phyloP scores from a whole-genome alignment of 2,329 filamentous ascomycete genomes.

The Arthroderma uncinatum region DNA sequence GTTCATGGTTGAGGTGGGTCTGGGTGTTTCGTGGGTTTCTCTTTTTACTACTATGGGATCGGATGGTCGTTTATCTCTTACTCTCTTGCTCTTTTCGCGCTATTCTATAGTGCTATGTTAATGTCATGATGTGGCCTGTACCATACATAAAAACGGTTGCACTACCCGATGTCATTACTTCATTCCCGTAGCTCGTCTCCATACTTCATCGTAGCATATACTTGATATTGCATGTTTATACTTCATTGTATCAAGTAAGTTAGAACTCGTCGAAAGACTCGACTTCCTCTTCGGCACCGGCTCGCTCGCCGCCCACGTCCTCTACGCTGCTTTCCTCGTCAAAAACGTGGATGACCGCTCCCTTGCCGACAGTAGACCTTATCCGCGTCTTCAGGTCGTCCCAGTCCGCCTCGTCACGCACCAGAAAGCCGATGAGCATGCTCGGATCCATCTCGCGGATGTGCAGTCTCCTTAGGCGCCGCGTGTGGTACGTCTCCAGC shows the following conservation, averaged over 20 bases:
- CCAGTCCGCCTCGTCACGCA: conserved; percentile 75
- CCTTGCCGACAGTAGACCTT: conserved; percentile 44
- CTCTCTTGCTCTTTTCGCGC: background rate
- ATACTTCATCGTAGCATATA: no score
- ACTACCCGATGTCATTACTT: no score
- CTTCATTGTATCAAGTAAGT: background rate
- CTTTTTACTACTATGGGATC: conserved; percentile 18
- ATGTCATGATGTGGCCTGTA: background rate
- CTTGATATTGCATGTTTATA: background rate
- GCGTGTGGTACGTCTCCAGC: conserved; percentile 73
- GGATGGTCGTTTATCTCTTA: background rate
- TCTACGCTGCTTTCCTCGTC: conserved; percentile 49
- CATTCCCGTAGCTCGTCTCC: no score
- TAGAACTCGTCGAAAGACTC: conserved; percentile 61
- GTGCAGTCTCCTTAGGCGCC: conserved; percentile 68
- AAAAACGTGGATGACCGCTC: conserved; percentile 68
- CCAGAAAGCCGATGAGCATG: conserved; percentile 91
- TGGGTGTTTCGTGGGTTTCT: conserved; percentile 29
- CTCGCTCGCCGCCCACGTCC: conserved; percentile 47
- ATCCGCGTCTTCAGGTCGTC: conserved; percentile 67
- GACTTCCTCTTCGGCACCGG: conserved; percentile 76
- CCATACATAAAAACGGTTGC: no score
- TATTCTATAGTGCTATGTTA: background rate
- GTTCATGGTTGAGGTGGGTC: conserved; percentile 28
- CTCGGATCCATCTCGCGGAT: conserved; percentile 93